Base-by-base conservation (phyloP, 257 asterid species). In the Solanum tacnaense region DNA sequence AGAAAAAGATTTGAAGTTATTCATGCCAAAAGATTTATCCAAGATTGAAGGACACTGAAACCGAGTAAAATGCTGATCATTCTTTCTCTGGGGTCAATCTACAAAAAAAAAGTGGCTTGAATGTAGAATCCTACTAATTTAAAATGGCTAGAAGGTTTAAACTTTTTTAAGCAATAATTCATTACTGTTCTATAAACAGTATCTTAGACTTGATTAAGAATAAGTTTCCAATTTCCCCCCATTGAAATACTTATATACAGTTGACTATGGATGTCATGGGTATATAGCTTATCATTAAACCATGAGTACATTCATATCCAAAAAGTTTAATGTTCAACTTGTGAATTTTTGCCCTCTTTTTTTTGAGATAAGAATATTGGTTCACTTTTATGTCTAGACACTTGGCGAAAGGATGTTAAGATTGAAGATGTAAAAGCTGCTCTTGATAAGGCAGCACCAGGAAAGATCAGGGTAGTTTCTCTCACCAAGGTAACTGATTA, bases 371-470 rank as follows among this genome's bases (percentile, higher is more conserved):
- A 41, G 84, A 41, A 44, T 79, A 41, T 75, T 74, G 60, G 25
- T 78, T 49, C 62, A 70, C 88, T 86, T 46, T 7, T 52, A 60
- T 91, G 89, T 60, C 72, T 89, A 97, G 99, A 94, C 93, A 95
- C 98, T 65, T 97, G 99, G 99, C 95, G 98, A 90, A 92, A 92
- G 87, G 98, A 97, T 91, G 91, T 94, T 84, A 91, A 89, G 90
- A 93, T 92, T 91, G 89, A 87, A 74, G 96, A 94, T 25, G 89
- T 97, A 76, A 88, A 88, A 92, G 94, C 94, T 62, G 93, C 98
- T 34, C 89, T 97, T 87, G 96, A 93, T 85, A 85, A 87, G 89
- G 93, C 93, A 90, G 94, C 94, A 84, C 96, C 96, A 35, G 97
- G 95, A 86, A 94, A 89, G 93, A 91, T 93, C 86, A 94, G 91